Evolutionary conservation across 352 stramenopile species (phyloP), one percentile per base, ranked within the genome.

Genomic region (Globisporangium mamillatum): DNA sequence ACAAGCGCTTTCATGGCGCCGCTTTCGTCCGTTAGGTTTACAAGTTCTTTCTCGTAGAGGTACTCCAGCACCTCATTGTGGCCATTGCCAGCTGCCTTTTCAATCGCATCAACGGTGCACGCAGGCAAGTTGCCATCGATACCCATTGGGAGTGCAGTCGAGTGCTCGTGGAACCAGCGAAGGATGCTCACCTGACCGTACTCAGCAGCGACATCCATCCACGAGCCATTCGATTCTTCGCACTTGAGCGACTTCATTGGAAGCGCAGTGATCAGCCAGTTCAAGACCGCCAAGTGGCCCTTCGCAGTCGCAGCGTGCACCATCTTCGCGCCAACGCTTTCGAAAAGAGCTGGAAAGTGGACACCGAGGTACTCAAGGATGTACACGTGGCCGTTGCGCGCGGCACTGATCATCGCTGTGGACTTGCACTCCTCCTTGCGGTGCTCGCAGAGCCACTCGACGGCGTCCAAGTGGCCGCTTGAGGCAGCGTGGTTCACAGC

Each of bases 141-240:
- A 3, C 78, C 80, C 69, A 88, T 84, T 3, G 81, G 79, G 14
- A 91, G 62, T 59, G 76, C 77, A 9, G 73, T 82, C 4, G 74
- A 71, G 66, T 91, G 81, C 41, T 90, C 80, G 62, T 85, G 79
- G 34, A 91, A 88, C 83, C 81, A 91, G 69, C 78, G 84, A 22
- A 91, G 73, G 29, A 90, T 87, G 36, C 57, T 68, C 36, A 89
- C 76, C 61, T 90, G 83, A 18, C 83, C 83, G 72, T 84, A 89
- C 50, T 90, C 76, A 16, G 80, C 84, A 25, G 83, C 83, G 60
- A 91, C 83, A 56, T 91, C 80, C 79, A 91, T 87, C 83, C 83
- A 91, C 32, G 83, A 90, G 8, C 78, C 78, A 50, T 78, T 76
- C 53, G 66, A 73, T 41, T 84, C 81, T 38, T 90, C 81, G 46